Percentiles rank a stretch among this genome's conserved stretches.
phyloP scores from a whole-genome alignment of 768 basidiomycete species.

The Xerocomus spinulosus region DNA sequence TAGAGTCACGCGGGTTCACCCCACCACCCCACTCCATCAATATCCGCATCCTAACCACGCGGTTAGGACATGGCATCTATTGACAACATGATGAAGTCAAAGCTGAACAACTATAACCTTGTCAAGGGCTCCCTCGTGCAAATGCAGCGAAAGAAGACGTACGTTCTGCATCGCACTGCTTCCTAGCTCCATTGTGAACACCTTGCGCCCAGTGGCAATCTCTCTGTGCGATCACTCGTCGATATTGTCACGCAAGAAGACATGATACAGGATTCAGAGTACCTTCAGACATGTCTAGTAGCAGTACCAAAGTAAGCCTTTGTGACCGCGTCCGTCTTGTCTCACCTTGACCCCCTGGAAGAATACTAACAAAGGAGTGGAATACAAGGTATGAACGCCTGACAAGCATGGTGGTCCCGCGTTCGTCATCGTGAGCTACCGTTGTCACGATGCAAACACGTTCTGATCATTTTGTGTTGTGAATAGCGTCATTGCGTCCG shows the following conservation, averaged over 20 bases:
- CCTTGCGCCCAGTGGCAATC: conserved; percentile 65
- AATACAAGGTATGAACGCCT: conserved; percentile 83
- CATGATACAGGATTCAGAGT: conserved; percentile 87
- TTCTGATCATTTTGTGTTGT: conserved; percentile 15
- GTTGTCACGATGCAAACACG: conserved; percentile 12
- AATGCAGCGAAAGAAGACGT: conserved; percentile 95
- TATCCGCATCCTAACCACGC: conserved; percentile 24
- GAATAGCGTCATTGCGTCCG: conserved; percentile 66
- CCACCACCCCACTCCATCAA: conserved; percentile 17
- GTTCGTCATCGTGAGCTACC: conserved; percentile 71
- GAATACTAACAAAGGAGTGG: conserved; percentile 86
- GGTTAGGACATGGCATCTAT: conserved; percentile 84
- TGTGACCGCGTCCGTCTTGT: conserved; percentile 5
- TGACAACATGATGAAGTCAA: conserved; percentile 90
- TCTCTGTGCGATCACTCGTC: conserved; percentile 83
- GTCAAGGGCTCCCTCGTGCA: conserved; percentile 89
- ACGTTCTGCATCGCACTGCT: conserved; percentile 21
- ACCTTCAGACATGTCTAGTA: conserved; percentile 86
- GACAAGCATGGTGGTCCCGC: conserved; percentile 85
- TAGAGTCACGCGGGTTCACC: conserved; percentile 30
- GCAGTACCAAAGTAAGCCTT: conserved; percentile 84
- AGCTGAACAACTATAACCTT: conserved; percentile 86
- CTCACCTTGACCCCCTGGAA: conserved; percentile 26
- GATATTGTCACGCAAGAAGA: conserved; percentile 82
- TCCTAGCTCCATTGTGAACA: conserved; percentile 5